Conservation (phyloP, 164 flowering plant genomes). For the Vitis rupestris region DNA sequence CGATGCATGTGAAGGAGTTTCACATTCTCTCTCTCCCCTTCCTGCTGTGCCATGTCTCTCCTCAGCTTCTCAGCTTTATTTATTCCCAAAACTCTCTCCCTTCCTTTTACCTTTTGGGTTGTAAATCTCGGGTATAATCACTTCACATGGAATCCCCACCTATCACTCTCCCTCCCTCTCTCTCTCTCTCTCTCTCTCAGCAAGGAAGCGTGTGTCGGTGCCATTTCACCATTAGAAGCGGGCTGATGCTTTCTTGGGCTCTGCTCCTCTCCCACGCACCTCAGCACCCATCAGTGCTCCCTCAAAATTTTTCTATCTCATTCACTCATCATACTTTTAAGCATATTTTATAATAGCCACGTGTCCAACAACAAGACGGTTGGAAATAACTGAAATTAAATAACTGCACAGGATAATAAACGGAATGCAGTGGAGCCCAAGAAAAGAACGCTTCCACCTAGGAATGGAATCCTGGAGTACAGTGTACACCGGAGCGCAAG, state of each 20-base stretch:
- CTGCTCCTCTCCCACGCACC: neutral
- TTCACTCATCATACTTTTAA: no score
- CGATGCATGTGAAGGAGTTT: neutral
- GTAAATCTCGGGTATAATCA: neutral
- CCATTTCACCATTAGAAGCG: neutral
- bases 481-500: neutral
- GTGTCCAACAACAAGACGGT: no score
- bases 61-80: neutral
- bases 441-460: no score
- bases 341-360: no score
- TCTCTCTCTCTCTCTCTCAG: neutral
- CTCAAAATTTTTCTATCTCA: no score
- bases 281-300: no score
- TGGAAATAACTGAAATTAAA: no score
- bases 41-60: neutral
- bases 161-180: constrained; percentile 3
- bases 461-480: neutral
- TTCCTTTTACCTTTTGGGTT: neutral
- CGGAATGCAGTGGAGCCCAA: no score
- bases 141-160: neutral
- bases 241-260: neutral
- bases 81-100: neutral
- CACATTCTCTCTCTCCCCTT: constrained; percentile 1
- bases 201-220: constrained; percentile 12
- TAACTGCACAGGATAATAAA: no score